Evolutionary conservation across 345 rosid genomes (phyloP).

Genomic region (Syzygium grande): DNA sequence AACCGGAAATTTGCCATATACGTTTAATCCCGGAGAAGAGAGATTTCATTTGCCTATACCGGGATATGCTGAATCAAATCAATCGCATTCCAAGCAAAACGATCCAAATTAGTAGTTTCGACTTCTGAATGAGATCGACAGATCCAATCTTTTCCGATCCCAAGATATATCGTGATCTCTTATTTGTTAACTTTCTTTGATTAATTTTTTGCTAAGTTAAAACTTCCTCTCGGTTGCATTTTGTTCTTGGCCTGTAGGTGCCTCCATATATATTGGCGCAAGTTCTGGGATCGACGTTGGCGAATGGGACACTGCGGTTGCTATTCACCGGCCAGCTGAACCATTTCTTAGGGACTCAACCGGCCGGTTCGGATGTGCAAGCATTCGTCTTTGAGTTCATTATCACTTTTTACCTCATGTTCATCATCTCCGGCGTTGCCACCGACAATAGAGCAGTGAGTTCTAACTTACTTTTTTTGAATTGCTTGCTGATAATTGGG

Average conservation of each 20-base stretch:
- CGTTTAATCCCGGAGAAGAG: too few relatives aligned
- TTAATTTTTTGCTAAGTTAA: neutral
- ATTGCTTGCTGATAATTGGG: neutral
- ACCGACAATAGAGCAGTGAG: conserved; percentile 90
- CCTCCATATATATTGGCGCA: conserved; percentile 65
- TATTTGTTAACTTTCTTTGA: neutral
- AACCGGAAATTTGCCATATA: neutral
- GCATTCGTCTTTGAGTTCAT: conserved; percentile 83
- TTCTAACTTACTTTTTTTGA: neutral
- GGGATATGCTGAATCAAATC: neutral
- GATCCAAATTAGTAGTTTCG: neutral
- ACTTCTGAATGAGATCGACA: neutral
- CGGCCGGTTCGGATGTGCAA: conserved; percentile 59
- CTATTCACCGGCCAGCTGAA: conserved; percentile 53
- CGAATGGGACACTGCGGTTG: conserved; percentile 64
- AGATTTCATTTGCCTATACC: neutral
- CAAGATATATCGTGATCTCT: neutral
- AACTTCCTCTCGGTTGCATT: neutral
- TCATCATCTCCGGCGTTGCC: conserved; percentile 69
- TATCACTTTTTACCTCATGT: conserved; percentile 89
- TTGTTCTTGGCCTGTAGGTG: conserved; percentile 27
- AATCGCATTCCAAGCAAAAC: neutral
- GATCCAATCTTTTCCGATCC: neutral
- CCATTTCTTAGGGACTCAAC: conserved; percentile 63
- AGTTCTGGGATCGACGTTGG: conserved; percentile 64